Percentiles rank a stretch among this genome's conserved stretches.
Evolutionary conservation across 352 stramenopile genomes (phyloP).

Genomic region (Phytophthora constricta): DNA sequence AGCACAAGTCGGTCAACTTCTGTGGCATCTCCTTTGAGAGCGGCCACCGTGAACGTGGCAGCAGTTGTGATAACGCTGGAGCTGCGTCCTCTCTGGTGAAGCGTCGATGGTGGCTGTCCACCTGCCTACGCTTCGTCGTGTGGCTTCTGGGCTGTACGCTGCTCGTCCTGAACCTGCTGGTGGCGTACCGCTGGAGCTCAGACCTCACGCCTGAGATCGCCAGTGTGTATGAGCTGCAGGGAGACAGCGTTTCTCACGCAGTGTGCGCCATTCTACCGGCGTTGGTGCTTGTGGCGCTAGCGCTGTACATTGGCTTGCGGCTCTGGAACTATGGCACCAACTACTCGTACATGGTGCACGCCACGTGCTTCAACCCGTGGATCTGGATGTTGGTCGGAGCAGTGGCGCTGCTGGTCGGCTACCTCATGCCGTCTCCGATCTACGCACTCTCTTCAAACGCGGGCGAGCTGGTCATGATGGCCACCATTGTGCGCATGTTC

Average conservation of each 20-base stretch:
- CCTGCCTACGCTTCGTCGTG: conserved; percentile 68
- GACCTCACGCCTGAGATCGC: conserved; percentile 49
- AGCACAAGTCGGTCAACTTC: conserved; percentile 91
- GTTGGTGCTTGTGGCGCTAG: conserved; percentile 68
- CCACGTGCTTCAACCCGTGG: conserved; percentile 88
- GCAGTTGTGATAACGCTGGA: conserved; percentile 28
- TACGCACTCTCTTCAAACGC: conserved; percentile 81
- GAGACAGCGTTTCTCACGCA: conserved; percentile 57
- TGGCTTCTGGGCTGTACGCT: conserved; percentile 70
- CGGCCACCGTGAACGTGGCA: conserved; percentile 55
- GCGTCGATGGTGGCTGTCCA: conserved; percentile 48
- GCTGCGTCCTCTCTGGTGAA: conserved; percentile 30
- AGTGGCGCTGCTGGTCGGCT: conserved; percentile 67
- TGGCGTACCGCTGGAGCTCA: conserved; percentile 67
- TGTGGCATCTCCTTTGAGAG: conserved; percentile 90
- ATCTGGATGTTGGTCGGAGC: conserved; percentile 89
- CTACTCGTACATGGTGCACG: conserved; percentile 87
- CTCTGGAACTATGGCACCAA: conserved; percentile 89
- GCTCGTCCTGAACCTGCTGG: conserved; percentile 74
- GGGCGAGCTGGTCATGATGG: conserved; percentile 81
- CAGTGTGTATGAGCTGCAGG: conserved; percentile 80
- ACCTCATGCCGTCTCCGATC: conserved; percentile 76
- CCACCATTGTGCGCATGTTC: conserved; percentile 86
- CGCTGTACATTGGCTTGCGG: conserved; percentile 75
- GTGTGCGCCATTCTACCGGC: conserved; percentile 72